Evolutionary conservation across 2,329 filamentous ascomycete genomes (phyloP).

Genomic region (Plenodomus lindquistii): DNA sequence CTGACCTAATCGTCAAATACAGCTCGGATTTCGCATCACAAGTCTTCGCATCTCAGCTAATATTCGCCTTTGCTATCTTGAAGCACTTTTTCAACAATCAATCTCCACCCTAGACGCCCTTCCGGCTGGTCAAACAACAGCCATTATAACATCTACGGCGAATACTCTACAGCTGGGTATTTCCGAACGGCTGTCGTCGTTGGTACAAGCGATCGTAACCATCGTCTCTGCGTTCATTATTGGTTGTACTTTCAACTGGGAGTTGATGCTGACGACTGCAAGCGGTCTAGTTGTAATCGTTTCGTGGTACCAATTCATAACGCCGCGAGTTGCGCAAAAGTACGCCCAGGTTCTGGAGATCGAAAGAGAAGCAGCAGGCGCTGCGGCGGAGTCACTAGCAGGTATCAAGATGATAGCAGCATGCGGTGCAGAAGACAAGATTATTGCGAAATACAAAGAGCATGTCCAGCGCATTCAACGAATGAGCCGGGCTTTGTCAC

Average conservation of each 20-base stretch:
- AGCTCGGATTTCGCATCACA: slow-evolving; percentile 92
- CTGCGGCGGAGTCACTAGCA: slow-evolving; percentile 55
- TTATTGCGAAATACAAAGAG: slow-evolving; percentile 50
- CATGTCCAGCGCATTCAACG: slow-evolving; percentile 37
- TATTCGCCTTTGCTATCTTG: slow-evolving; percentile 30
- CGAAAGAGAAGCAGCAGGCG: slow-evolving; percentile 51
- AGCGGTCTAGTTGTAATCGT: slow-evolving; percentile 26
- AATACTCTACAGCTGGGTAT: slow-evolving; percentile 94
- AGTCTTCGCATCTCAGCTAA: slow-evolving; percentile 71
- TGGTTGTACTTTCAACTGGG: slow-evolving; percentile 36
- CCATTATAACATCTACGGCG: slow-evolving; percentile 59
- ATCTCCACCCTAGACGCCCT: slow-evolving; percentile 30
- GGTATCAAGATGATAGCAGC: slow-evolving; percentile 54
- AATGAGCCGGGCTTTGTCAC: slow-evolving; percentile 18
- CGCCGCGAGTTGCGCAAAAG: slow-evolving; percentile 20
- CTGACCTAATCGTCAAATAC: slow-evolving; percentile 74
- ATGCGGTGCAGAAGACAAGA: slow-evolving; percentile 52
- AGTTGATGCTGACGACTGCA: slow-evolving; percentile 30
- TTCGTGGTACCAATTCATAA: slow-evolving; percentile 22
- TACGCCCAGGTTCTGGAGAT: slow-evolving; percentile 20
- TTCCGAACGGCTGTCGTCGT: slow-evolving; percentile 48
- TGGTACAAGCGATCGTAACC: slow-evolving; percentile 64
- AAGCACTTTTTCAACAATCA: slow-evolving; percentile 26
- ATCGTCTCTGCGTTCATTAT: slow-evolving; percentile 52
- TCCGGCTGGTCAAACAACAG: slow-evolving; percentile 32